Evolutionary conservation across 306 rosid genomes (phyloP).

Genomic region (Vigna nakashimae): DNA sequence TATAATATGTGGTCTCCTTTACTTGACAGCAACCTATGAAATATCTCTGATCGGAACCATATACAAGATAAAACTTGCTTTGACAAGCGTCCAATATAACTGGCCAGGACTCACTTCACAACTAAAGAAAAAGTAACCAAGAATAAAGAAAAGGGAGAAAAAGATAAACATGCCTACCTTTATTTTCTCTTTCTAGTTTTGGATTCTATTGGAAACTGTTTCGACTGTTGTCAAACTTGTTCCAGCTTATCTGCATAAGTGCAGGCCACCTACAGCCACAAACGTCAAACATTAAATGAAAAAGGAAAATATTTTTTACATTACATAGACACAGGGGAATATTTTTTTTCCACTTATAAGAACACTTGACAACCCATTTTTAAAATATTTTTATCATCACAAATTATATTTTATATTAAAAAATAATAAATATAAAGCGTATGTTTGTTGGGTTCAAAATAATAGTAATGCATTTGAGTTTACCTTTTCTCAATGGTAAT

Average conservation of each 20-base stretch:
- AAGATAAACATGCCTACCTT: constrained; percentile 42
- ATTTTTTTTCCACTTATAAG: too few species aligned
- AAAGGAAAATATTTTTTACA: too few species aligned
- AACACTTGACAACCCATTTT: too few species aligned
- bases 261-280: neutral
- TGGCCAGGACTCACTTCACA: constrained; percentile 26
- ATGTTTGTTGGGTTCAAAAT: too few species aligned
- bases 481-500: too few species aligned
- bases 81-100: constrained; percentile 1
- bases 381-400: too few species aligned
- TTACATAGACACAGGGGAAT: too few species aligned
- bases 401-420: too few species aligned
- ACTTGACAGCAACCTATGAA: constrained; percentile 40
- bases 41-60: constrained; percentile 47
- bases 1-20: constrained; percentile 45
- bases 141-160: neutral
- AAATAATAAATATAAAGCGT: too few species aligned
- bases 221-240: constrained; percentile 35
- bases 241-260: constrained; percentile 32
- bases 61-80: constrained; percentile 37
- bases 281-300: neutral
- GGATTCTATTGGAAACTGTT: constrained; percentile 49
- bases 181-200: constrained; percentile 47
- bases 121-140: constrained; percentile 17
- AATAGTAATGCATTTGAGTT: too few species aligned